Conservation (phyloP, 768 basidiomycete genomes). For the Plicaturopsis crispa region DNA sequence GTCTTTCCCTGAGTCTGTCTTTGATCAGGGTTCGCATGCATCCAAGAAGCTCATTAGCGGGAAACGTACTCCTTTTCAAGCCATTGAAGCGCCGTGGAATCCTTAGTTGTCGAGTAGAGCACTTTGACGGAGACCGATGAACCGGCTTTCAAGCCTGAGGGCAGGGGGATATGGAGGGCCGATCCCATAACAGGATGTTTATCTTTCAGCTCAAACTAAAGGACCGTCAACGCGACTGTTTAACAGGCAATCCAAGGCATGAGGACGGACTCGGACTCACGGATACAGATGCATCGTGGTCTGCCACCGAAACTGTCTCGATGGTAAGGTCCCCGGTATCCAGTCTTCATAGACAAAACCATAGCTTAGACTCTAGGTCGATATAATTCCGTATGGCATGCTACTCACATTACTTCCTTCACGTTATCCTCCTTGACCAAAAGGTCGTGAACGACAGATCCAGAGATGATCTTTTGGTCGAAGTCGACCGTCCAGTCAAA, state of each 20-base stretch:
- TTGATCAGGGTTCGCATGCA: too few species aligned
- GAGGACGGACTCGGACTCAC: too few species aligned
- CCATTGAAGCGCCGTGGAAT: constrained; percentile 82
- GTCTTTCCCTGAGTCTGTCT: constrained; percentile 84
- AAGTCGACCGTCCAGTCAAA: constrained; percentile 84
- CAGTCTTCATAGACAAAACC: too few species aligned
- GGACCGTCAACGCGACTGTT: too few species aligned
- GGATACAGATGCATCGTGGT: too few species aligned
- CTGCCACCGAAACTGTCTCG: too few species aligned
- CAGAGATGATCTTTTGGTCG: constrained; percentile 45
- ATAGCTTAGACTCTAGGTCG: not conserved
- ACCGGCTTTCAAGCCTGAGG: constrained; percentile 30
- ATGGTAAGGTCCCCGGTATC: constrained; percentile 73
- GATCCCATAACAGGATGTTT: constrained; percentile 73
- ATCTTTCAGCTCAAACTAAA: constrained; percentile 44
- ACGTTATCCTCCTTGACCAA: constrained; percentile 44
- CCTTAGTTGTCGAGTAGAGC: constrained; percentile 66
- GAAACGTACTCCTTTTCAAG: constrained; percentile 62
- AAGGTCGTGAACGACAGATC: constrained; percentile 59
- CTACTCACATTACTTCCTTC: constrained; percentile 50
- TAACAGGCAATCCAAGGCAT: too few species aligned
- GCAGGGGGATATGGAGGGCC: constrained; percentile 56
- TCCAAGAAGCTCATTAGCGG: too few species aligned
- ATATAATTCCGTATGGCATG: not conserved
- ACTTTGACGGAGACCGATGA: constrained; percentile 41